Base-by-base conservation (phyloP, 768 basidiomycete genomes). In the Polyporus arcularius region DNA sequence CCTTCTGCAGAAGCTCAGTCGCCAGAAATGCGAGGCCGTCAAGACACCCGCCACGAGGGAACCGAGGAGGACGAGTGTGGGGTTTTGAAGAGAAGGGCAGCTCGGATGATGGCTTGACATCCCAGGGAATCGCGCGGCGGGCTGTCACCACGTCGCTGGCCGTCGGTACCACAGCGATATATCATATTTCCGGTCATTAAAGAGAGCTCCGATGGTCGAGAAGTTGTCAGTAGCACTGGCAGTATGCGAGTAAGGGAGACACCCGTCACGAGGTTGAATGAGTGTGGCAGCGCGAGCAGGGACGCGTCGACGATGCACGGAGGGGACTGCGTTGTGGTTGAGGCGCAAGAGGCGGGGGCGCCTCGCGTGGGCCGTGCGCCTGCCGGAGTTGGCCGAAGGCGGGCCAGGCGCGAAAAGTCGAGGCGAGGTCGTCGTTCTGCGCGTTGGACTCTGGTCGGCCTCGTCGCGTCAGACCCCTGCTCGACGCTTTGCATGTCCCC, bases 401-500 rank as follows among this genome's bases (percentile, higher is more conserved):
- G n/a, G 56, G 57, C 62, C 45, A 55, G 62, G 11, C 57, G 54
- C 57, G 62, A 63, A 57, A 59, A 58, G 62, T 54, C 43, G 55
- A 57, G 53, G 63, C 60, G 63, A 64, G 62, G 57, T 63, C 62
- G 62, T 56, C 57, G 61, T 49, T 35, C 21, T 42, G 57, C 53
- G 57, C 54, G 57, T 55, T 56, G 53, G 55, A 50, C 48, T 35
- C 35, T 47, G 38, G 21, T 26, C 21, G 21, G 30, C 57, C 38
- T 43, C 50, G 58, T 57, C 39, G 46, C 53, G 57, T 56, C 58
- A 26, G 40, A 48, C 47, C 30, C 41, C 56, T 26, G 52, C 54
- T 42, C 57, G 30, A 49, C 57, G 57, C 50, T 59, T 58, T 63
- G 57, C 57, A 63, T 63, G 62, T 63, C 62, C 62, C 54, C 53